phyloP scores from a whole-genome alignment of 768 basidiomycete genomes.

The Candolleomyces aberdarensis region DNA sequence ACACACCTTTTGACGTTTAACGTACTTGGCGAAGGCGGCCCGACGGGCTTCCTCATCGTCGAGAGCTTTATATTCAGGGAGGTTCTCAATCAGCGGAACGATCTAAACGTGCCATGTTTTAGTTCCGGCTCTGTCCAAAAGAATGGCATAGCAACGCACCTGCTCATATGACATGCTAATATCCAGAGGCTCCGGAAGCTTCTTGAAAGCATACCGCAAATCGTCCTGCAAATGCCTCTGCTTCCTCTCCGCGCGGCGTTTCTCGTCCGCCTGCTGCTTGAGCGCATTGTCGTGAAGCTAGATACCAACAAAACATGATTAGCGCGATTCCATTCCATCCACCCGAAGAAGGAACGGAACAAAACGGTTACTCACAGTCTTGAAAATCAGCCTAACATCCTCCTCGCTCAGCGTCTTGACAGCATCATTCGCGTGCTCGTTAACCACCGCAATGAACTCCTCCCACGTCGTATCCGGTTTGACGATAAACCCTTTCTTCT shows the following conservation, averaged over 20 bases:
- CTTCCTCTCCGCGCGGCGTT: conserved; percentile 77
- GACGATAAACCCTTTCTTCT: conserved; percentile 36
- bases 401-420: conserved; percentile 43
- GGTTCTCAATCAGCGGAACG: conserved; percentile 71
- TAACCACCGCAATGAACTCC: conserved; percentile 58
- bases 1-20: conserved; percentile 84
- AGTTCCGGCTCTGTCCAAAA: neutral
- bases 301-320: too few species aligned
- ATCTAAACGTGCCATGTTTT: conserved; percentile 39
- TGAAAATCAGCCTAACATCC: conserved; percentile 58
- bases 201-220: conserved; percentile 91
- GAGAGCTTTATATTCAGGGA: conserved; percentile 84
- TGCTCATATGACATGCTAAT: conserved; percentile 75
- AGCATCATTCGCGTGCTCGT: conserved; percentile 52
- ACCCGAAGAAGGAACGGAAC: too few species aligned
- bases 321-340: too few species aligned
- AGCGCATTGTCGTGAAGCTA: conserved; percentile 72
- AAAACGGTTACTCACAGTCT: conserved; percentile 46
- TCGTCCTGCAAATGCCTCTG: conserved; percentile 92
- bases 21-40: conserved; percentile 81
- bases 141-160: conserved; percentile 39
- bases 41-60: conserved; percentile 85
- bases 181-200: conserved; percentile 80
- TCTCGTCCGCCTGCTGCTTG: conserved; percentile 83
- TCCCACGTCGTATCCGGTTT: conserved; percentile 60